Evolutionary conservation across 257 asterid genomes (phyloP).

Genomic region (Dorcoceras hygrometricum): DNA sequence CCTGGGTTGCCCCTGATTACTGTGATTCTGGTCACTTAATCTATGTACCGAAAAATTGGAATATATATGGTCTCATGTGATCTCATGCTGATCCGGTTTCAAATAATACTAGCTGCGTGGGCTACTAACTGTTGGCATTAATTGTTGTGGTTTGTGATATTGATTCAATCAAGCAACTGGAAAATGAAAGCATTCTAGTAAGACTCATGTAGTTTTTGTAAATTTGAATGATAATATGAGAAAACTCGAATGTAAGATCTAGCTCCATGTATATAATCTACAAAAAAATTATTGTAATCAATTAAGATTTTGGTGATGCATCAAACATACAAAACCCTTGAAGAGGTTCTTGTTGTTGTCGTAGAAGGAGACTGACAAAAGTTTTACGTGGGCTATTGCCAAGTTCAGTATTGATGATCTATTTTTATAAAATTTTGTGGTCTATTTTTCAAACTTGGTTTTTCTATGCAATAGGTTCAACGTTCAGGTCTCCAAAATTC

Average conservation of each 20-base stretch:
- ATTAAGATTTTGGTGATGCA: too few relatives aligned
- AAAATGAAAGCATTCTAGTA: too few relatives aligned
- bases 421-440: background rate
- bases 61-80: background rate
- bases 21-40: too few relatives aligned
- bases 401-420: background rate
- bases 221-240: too few relatives aligned
- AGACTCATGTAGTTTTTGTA: too few relatives aligned
- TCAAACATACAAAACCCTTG: too few relatives aligned
- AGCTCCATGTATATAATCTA: too few relatives aligned
- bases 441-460: background rate
- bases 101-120: too few relatives aligned
- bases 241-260: background rate
- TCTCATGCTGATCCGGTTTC: background rate
- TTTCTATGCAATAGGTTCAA: constrained; percentile 33
- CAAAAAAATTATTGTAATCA: too few relatives aligned
- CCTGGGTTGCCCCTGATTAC: too few relatives aligned
- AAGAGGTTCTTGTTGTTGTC: too few relatives aligned
- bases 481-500: constrained; percentile 35
- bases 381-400: background rate
- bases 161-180: background rate
- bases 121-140: background rate
- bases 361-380: too few relatives aligned
- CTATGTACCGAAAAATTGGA: background rate
- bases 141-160: background rate